Base-by-base conservation (phyloP, 2,329 filamentous ascomycete genomes). In the Cladosporium sp. region DNA sequence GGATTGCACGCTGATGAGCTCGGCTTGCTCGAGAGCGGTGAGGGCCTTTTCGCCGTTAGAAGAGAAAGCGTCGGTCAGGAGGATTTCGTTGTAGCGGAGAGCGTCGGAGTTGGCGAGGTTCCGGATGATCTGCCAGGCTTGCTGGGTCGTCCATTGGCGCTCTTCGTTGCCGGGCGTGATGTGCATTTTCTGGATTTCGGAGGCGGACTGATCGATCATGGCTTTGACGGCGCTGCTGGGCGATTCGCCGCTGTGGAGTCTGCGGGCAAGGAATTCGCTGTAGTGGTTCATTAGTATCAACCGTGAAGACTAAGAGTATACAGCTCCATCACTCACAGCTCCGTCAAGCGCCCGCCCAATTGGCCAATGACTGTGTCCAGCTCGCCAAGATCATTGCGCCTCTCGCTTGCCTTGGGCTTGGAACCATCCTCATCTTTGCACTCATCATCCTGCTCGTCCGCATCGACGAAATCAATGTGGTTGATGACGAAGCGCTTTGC, bases 151-250 rank as follows among this genome's bases (percentile, higher is more conserved):
- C 91, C 92, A 98, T 63, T 86, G 85, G 32, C 85, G 85, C 2
- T 82, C 80, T 59, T 85, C 85, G 54, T 88, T 86, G 26, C 79
- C 76, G 51, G 83, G 73, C 3, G 96, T 82, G 32, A 99, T 86
- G 79, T 93, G 98, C 84, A 97, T 93, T 74, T 97, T 96, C 67
- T 97, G 81, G 57, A 98, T 93, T 74, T 98, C 95, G 0, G 91
- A 91, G 0, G 93, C 91, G 21, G 90, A 91, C 74, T 97, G 92
- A 63, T 92, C 89, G 63, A 97, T 90, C 68, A 99, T 98, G 69
- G 97, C 93, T 25, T 88, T 83, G 2, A 97, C 89, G 2, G 95
- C 95, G 70, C 90, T 85, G 68, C 84, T 85, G 0, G 95, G 95
- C 2, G 85, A 90, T 76, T 97, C 93, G 18, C 95, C 94, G 0